Base-by-base conservation (phyloP, 495 filamentous ascomycete species). In the Penicillium subrubescens region DNA sequence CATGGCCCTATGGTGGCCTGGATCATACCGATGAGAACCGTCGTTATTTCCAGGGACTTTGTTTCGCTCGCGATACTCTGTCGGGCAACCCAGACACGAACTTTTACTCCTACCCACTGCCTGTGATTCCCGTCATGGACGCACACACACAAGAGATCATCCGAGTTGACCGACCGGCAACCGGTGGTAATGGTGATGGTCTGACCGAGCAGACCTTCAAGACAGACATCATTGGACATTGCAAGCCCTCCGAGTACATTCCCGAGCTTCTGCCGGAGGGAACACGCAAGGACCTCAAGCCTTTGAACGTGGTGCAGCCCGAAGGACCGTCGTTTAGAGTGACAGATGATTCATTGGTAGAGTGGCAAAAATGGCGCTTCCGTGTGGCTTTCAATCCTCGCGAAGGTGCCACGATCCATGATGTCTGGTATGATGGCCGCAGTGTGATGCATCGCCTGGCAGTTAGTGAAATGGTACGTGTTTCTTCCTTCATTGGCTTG, bases 21-120 rank as follows among this genome's bases (percentile, higher is more conserved):
- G 87, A 89, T 59, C 65, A 75, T 23, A 77, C 75, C 11, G 81
- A 85, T 37, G 85, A 87, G 37, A 82, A 85, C 43, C 75, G 83
- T 5, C 86, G 83, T 1, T 86, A 79, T 63, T 81, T 84, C 67
- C 83, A 84, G 63, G 83, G 77, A 5, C 65, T 85, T 5, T 82
- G 81, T 67, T 86, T 86, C 63, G 83, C 79, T 3, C 74, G 71
- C 23, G 73, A 82, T 59, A 74, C 69, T 25, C 71, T 69, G 46
- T 75, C 74, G 23, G 74, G 77, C 15, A 82, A 82, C 55, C 63
- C 70, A 12, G 79, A 82, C 55, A 73, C 79, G 41, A 94, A 94
- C 67, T 90, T 94, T 68, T 96, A 96, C 75, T 88, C 92, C 0
- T 88, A 91, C 64, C 92, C 92, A 0, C 78, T 95, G 7, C 84